Evolutionary conservation across 495 filamentous ascomycete species (phyloP), one percentile per base, ranked within the genome.

Genomic region (Penicillium egyptiacum): DNA sequence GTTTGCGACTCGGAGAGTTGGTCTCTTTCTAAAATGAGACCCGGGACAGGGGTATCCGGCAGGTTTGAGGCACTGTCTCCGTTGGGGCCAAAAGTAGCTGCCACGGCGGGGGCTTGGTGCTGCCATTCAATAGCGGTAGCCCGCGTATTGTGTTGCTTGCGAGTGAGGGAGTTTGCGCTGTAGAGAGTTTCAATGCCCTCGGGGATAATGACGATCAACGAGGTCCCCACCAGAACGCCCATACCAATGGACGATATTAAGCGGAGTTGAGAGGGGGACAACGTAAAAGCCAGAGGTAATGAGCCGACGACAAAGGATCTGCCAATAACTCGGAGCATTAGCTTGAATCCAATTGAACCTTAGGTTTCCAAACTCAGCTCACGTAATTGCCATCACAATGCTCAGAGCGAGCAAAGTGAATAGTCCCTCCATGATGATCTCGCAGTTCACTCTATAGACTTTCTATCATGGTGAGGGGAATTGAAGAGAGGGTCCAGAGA

Each of bases 291-390:
- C 35, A 98, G 81, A 54, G 94, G 94, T 66, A 98, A 83, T 70
- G 90, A 88, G 74, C 94, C 94, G 64, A 95, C 92, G 48, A 96
- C 82, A 68, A 98, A 97, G 55, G 94, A 98, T 61, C 95, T 98
- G 57, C 61, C 37, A 51, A 64, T 50, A 67, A 62, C 20, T 56
- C 11, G 33, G 70, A 59, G 70, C 49, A 61, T 62, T 59, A 54
- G 53, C 65, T 53, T 40, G 8, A 1, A 14, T 8, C 1, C 16
- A 30, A 40, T 20, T 42, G 35, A 28, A 43, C 62, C 61, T 39
- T n/a, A 67, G 26, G 41, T 20, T 45, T 44, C 37, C 17, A 44
- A 9, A 37, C 25, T 40, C 30, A 25, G 79, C 86, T 74, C 83
- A 97, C 94, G 94, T 92, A 67, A 91, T 77, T 61, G 91, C 92